Evolutionary conservation across 805 yeast genomes (phyloP).

Genomic region (Debaryomyces maramus): DNA sequence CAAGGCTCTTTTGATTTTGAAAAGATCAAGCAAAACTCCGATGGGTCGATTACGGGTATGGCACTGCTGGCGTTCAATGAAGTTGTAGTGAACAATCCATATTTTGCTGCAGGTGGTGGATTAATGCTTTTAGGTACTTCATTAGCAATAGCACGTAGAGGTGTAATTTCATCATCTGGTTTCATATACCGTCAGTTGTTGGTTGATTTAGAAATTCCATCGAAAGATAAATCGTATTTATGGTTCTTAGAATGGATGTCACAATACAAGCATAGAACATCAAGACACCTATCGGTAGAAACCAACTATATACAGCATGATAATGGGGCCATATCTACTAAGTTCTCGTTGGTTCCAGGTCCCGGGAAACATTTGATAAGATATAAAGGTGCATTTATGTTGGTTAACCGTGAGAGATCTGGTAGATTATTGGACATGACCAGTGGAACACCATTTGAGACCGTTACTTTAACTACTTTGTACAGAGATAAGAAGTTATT

Average conservation of each 20-base stretch:
- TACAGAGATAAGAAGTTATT: conserved; percentile 77
- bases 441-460: conserved; percentile 92
- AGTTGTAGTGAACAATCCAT: conserved; percentile 75
- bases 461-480: conserved; percentile 89
- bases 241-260: conserved; percentile 99
- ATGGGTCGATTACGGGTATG: conserved; percentile 38
- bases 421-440: conserved; percentile 86
- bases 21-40: conserved; percentile 34
- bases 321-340: conserved; percentile 86
- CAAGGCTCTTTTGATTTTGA: conserved; percentile 28
- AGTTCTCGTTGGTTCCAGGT: conserved; percentile 91
- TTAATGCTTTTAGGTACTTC: conserved; percentile 93
- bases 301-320: conserved; percentile 86
- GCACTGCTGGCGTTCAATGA: conserved; percentile 46
- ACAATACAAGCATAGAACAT: conserved; percentile 66
- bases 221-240: conserved; percentile 86
- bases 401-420: conserved; percentile 86
- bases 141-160: conserved; percentile 73
- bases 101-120: conserved; percentile 98
- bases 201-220: conserved; percentile 90
- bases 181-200: conserved; percentile 78
- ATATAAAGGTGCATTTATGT: conserved; percentile 85
- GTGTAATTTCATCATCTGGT: conserved; percentile 59
- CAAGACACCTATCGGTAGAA: conserved; percentile 87
- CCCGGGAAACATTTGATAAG: conserved; percentile 90